Evolutionary conservation across 2,329 filamentous ascomycete species (phyloP).

Genomic region (Colletotrichum tabaci): DNA sequence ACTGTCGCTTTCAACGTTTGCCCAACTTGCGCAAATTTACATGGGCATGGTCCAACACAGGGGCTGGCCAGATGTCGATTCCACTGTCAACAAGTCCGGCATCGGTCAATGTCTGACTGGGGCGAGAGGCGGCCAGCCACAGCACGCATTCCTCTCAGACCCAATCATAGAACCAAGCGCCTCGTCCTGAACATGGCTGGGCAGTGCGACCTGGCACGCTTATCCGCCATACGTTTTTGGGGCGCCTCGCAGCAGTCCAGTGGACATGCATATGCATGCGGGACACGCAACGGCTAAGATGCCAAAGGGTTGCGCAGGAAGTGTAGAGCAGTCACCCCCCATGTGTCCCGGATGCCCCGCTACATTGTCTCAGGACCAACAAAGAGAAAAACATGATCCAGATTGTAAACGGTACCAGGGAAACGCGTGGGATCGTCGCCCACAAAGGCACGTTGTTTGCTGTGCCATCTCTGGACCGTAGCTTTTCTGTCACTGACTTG

Average conservation of each 20-base stretch:
- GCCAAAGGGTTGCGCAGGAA: neutral
- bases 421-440: neutral
- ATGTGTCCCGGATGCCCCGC: too few species aligned
- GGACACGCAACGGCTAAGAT: too few species aligned
- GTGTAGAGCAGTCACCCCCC: neutral
- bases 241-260: neutral
- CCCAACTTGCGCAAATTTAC: too few species aligned
- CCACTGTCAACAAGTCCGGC: too few species aligned
- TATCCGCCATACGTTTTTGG: conserved; percentile 5
- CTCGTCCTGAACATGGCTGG: neutral
- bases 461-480: too few species aligned
- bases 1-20: too few species aligned
- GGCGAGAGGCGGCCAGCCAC: neutral
- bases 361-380: too few species aligned
- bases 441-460: neutral
- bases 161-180: neutral
- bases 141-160: too few species aligned
- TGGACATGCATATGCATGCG: neutral
- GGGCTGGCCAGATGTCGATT: too few species aligned
- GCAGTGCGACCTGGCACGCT: conserved; percentile 9
- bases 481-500: neutral
- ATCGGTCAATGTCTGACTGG: too few species aligned
- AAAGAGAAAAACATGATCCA: neutral
- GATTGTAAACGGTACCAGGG: neutral
- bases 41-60: too few species aligned